Evolutionary conservation across 1,139 yeast species (phyloP).

Genomic region (Yamadazyma sp.): DNA sequence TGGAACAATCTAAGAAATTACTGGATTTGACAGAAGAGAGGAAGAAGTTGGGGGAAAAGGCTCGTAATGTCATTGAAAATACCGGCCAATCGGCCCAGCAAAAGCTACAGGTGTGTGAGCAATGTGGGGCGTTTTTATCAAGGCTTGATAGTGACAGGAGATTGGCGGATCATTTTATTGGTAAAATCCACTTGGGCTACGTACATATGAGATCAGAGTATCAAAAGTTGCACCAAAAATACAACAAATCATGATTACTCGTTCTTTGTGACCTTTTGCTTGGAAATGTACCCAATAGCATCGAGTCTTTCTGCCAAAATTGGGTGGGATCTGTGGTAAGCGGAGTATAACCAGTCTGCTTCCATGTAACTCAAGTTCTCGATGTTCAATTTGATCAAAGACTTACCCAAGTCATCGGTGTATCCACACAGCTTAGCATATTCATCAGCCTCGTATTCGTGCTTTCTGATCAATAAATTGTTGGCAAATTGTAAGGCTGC

Average conservation of each 20-base stretch:
- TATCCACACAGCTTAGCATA: slow-evolving; percentile 78
- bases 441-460: slow-evolving; percentile 91
- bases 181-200: slow-evolving; percentile 82
- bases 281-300: slow-evolving; percentile 60
- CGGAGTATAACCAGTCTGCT: slow-evolving; percentile 86
- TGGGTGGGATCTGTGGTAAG: slow-evolving; percentile 90
- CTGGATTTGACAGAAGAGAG: slow-evolving; percentile 48
- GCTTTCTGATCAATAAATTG: slow-evolving; percentile 75
- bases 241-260: slow-evolving; percentile 10
- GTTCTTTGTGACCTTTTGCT: slow-evolving; percentile 41
- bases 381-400: slow-evolving; percentile 73
- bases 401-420: slow-evolving; percentile 62
- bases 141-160: slow-evolving; percentile 86
- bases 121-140: slow-evolving; percentile 89
- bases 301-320: slow-evolving; percentile 81
- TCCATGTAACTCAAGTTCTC: slow-evolving; percentile 82
- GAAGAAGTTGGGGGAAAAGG: slow-evolving; percentile 49
- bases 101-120: slow-evolving; percentile 85
- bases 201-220: slow-evolving; percentile 72
- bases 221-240: slow-evolving; percentile 39
- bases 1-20: slow-evolving; percentile 47
- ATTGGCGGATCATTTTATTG: slow-evolving; percentile 87
- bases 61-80: slow-evolving; percentile 65
- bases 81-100: slow-evolving; percentile 88
- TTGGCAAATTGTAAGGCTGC: slow-evolving; percentile 62